A percentile compares a stretch with the other conserved stretches of the same genome.
Evolutionary conservation across 2,329 filamentous ascomycete genomes (phyloP).

Genomic region (Fusarium clavum): DNA sequence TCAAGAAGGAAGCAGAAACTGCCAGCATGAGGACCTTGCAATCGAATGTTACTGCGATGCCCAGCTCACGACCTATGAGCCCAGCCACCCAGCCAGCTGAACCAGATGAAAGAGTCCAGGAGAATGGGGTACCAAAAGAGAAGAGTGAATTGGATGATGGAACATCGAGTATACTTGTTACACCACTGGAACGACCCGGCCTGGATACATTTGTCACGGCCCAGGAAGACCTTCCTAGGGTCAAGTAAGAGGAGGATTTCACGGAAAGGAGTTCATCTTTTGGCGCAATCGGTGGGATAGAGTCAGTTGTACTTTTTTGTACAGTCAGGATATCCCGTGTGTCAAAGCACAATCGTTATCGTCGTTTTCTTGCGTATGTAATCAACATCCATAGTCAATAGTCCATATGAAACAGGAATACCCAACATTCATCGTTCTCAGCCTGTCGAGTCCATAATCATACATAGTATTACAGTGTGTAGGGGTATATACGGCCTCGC

Average conservation of each 20-base stretch:
- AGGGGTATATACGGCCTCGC: slow-evolving; percentile 48
- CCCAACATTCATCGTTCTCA: slow-evolving; percentile 26
- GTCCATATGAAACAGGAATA: slow-evolving; percentile 5
- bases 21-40: slow-evolving; percentile 77
- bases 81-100: slow-evolving; percentile 22
- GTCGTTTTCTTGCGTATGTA: slow-evolving; percentile 20
- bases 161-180: neutral
- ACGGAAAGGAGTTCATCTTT: slow-evolving; percentile 2
- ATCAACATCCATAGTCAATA: slow-evolving; percentile 18
- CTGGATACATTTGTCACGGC: slow-evolving; percentile 69
- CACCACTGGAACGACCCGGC: slow-evolving; percentile 50
- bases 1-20: slow-evolving; percentile 72
- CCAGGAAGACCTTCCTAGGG: slow-evolving; percentile 55
- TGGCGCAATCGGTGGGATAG: slow-evolving; percentile 30
- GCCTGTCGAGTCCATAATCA: slow-evolving; percentile 41
- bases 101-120: neutral
- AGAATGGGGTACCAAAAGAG: neutral
- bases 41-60: slow-evolving; percentile 52
- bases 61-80: slow-evolving; percentile 51
- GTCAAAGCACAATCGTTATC: slow-evolving; percentile 27
- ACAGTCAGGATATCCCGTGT: slow-evolving; percentile 30
- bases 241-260: slow-evolving; percentile 36
- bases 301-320: slow-evolving; percentile 28
- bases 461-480: slow-evolving; percentile 49
- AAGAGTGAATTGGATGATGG: slow-evolving; percentile 16